Base-by-base conservation (phyloP, 1,139 yeast species). In the Wickerhamomyces sp. region DNA sequence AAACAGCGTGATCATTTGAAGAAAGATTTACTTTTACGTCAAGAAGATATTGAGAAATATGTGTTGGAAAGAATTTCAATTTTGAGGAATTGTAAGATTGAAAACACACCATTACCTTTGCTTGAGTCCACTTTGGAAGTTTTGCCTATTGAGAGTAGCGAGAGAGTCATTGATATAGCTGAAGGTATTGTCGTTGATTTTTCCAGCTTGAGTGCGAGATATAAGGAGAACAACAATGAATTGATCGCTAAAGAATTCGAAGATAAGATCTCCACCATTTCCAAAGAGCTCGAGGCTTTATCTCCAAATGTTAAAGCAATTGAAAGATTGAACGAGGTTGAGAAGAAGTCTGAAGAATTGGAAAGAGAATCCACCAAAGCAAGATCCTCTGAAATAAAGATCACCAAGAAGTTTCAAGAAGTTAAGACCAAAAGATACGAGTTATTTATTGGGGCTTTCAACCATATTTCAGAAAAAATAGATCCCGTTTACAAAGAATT, bases 401-500 rank as follows among this genome's bases (percentile, higher is more conserved):
- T 80, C 3, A 64, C 68, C 16, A 73, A 68, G 17, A 68, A 69
- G 42, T 89, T 84, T 57, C 72, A 78, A 31, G 70, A 66, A 6
- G 65, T 87, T 13, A 83, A 76, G 49, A 66, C 64, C 10, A 64
- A 69, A 41, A 72, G 98, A 42, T 70, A 70, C 40, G 73, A 75
- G 8, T 51, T 62, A 26, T 89, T 88, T 56, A 78, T 73, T 61
- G 66, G 68, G 33, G 94, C 96, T 0, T 89, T 81, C 51, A 73
- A 75, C 23, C 93, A 84, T 51, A 83, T 89, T 28, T 72, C 89
- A 3, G 70, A 68, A 1, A 69, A 72, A 41, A 84, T 89, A 47
- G 95, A 87, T 54, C 62, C 67, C 1, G 79, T 87, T n/a, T 89
- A 89, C 61, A 85, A 89, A 52, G 96, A 89, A 47, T 66, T 89